Evolutionary conservation across 345 rosid genomes (phyloP), one percentile per base, ranked within the genome.

Genomic region (Brassica carinata): DNA sequence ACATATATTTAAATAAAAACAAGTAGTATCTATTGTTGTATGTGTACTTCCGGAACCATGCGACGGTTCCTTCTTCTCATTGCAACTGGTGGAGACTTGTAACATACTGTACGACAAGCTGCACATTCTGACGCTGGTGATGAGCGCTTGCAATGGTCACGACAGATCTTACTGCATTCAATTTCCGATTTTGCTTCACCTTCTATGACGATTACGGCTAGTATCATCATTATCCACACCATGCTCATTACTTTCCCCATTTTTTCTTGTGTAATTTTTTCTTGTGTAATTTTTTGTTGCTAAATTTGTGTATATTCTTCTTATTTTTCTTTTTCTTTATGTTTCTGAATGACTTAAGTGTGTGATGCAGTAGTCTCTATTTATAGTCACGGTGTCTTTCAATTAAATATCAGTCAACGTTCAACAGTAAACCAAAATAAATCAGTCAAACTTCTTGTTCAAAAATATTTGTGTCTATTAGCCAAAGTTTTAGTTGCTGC

Each of bases 111-210:
- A 63, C 55, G 76, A 71, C 81, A 77, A 33, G 38, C 40, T 5
- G 71, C 71, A 34, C 81, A 78, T 64, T 78, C 76, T 1, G 66
- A 45, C 53, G 58, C 71, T 29, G 76, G 38, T 1, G 76, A 78
- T 4, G 71, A 3, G 8, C 76, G 19, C 18, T 9, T 2, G 68
- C 76, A 78, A 51, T 71, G 76, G 0, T 2, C 4, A n/a, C 71
- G 64, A 34, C 81, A 71, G 13, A 78, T 71, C 29, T 23, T 18
- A 34, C 43, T 71, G 71, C 76, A 77, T 36, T 77, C 57, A 23
- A 51, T 34, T 58, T 64, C 81, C 14, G 81, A 0, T 71, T 77
- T 77, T 8, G 81, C 65, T 64, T 77, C 71, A 4, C 65, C 6
- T 63, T 64, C 81, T 8, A 69, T 77, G 10, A 69, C 53, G 5